Evolutionary conservation across 495 filamentous ascomycete genomes (phyloP).

Genomic region (Penicillium argentinense): DNA sequence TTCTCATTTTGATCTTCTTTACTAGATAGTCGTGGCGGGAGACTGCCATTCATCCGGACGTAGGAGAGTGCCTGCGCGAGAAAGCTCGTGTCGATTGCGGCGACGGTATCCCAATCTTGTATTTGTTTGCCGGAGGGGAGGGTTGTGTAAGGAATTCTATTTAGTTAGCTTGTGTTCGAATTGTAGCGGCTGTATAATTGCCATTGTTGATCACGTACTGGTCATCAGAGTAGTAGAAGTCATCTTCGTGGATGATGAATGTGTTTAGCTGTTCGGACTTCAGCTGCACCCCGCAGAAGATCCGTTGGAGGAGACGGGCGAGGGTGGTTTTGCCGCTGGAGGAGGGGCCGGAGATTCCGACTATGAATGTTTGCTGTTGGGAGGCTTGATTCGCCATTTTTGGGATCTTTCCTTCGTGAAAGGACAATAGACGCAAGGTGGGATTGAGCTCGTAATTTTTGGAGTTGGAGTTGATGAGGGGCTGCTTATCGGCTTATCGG

Average conservation of each 20-base stretch:
- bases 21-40: constrained; percentile 63
- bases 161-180: constrained; percentile 2
- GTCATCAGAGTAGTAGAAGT: constrained; percentile 83
- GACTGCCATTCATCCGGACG: constrained; percentile 62
- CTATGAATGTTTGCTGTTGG: constrained; percentile 46
- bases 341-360: constrained; percentile 75
- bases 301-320: constrained; percentile 67
- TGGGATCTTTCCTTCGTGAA: not conserved
- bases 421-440: not conserved
- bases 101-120: constrained; percentile 84
- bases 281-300: constrained; percentile 49
- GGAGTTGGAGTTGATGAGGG: not conserved
- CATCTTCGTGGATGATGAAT: constrained; percentile 88
- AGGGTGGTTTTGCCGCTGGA: constrained; percentile 81
- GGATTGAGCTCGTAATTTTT: not conserved
- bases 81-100: constrained; percentile 64
- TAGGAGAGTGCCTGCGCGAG: constrained; percentile 61
- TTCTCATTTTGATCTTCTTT: constrained; percentile 77
- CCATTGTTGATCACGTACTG: constrained; percentile 47
- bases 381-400: constrained; percentile 11
- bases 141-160: constrained; percentile 52
- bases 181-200: not conserved
- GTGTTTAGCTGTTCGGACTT: constrained; percentile 30
- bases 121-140: constrained; percentile 49
- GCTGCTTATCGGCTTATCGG: too few species aligned